phyloP scores from a whole-genome alignment of 148 eudicot genomes.

The Rhododendron molle region DNA sequence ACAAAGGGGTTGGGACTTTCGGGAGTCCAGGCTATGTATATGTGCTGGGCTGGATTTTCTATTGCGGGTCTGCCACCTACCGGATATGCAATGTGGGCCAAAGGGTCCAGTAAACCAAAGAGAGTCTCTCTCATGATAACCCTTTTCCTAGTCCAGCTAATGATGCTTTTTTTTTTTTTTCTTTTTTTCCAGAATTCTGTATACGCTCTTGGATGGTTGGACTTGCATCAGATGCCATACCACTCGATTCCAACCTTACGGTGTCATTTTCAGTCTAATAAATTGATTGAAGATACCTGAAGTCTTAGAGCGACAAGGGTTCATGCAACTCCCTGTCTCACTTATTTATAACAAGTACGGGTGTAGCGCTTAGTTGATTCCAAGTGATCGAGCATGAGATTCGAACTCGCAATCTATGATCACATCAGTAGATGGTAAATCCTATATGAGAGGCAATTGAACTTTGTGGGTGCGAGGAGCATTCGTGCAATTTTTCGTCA shows the following conservation, averaged over 20 bases:
- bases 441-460: no score
- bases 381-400: background rate
- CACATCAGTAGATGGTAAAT: no score
- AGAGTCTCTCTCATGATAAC: background rate
- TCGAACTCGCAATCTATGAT: background rate
- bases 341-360: background rate
- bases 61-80: no score
- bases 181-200: background rate
- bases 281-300: background rate
- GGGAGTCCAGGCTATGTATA: background rate
- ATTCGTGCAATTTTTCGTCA: background rate
- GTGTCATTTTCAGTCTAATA: background rate
- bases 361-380: background rate
- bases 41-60: background rate
- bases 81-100: background rate
- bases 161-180: slow-evolving; percentile 1
- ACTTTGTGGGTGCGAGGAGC: background rate
- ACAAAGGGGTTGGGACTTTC: background rate
- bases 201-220: background rate
- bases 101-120: background rate
- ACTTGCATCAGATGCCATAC: background rate
- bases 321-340: background rate
- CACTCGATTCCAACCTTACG: background rate
- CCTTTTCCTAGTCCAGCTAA: background rate
- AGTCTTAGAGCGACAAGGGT: background rate